Conservation (phyloP, 768 basidiomycete genomes). For the Coprinopsis strossmayeri region DNA sequence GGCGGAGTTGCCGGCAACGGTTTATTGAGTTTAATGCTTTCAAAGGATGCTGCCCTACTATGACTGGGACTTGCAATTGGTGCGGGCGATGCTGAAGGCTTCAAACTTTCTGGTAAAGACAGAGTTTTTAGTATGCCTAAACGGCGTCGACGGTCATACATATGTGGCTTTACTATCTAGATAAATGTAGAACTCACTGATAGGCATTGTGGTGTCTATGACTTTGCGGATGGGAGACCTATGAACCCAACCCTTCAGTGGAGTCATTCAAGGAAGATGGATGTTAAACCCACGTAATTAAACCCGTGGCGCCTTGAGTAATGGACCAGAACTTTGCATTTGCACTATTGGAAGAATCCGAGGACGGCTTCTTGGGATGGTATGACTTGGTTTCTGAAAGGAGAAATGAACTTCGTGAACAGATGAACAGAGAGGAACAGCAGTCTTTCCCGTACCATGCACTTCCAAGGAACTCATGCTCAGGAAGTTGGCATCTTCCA, state of each 20-base stretch:
- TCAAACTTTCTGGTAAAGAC: not conserved
- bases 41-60: not conserved
- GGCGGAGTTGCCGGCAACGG: not conserved
- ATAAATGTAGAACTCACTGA: not conserved
- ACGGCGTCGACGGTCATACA: not conserved
- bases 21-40: too few species aligned
- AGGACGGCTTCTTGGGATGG: not conserved
- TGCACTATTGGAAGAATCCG: not conserved
- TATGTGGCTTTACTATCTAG: not conserved
- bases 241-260: not conserved
- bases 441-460: conserved; percentile 33
- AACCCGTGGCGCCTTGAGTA: not conserved
- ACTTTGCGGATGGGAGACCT: not conserved
- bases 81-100: not conserved
- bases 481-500: conserved; percentile 38
- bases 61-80: not conserved
- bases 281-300: not conserved
- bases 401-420: not conserved
- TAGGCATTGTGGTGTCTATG: not conserved
- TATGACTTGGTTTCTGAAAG: not conserved
- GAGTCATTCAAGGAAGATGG: not conserved
- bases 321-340: not conserved
- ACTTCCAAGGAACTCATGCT: conserved; percentile 37
- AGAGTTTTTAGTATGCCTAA: not conserved
- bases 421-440: not conserved